Base-by-base conservation (phyloP, 2,329 filamentous ascomycete genomes). In the Aspergillus ustus region DNA sequence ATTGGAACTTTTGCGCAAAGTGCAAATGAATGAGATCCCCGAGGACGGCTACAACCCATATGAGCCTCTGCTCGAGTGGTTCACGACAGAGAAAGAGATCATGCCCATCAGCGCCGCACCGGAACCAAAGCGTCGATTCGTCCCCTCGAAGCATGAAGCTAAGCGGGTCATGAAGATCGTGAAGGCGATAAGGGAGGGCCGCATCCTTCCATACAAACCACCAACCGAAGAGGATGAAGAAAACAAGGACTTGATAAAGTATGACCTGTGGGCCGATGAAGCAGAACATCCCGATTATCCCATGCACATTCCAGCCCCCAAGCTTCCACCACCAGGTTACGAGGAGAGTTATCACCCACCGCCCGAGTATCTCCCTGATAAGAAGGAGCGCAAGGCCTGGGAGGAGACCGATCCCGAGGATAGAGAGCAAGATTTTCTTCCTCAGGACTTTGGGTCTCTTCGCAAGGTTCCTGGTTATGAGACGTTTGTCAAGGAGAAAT, bases 111-210 rank as follows among this genome's bases (percentile, higher is more conserved):
- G 92, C 74, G 90, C 93, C 50, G 95, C 95, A 0, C 95, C 95
- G 7, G 95, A 99, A 75, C 95, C 95, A 1, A 99, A 99, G 81
- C 87, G 95, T 66, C 89, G 95, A 70, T 99, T 98, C 76, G 82
- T 99, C 9, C 95, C 96, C 7, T 98, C 94, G 51, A 98, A 97
- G 79, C 92, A 99, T 77, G 95, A 99, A 78, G 91, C 92, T 34
- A 97, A 97, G 82, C 88, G 93, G 60, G 87, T 99, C 55, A 97
- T 97, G 87, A 98, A 99, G 81, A 88, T 99, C 71, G 95, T 98
- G 57, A 92, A 91, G 72, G 95, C 95, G 43, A 99, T 99, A 69
- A 89, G 91, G 67, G 94, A 98, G 78, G 95, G 96, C 40, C 88
- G 93, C 53, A 98, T 99, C 68, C 81, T 96, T 71, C 96, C 96